Evolutionary conservation across 2,329 filamentous ascomycete species (phyloP), one percentile per base, ranked within the genome.

Genomic region (Fusarium sulawesiense): DNA sequence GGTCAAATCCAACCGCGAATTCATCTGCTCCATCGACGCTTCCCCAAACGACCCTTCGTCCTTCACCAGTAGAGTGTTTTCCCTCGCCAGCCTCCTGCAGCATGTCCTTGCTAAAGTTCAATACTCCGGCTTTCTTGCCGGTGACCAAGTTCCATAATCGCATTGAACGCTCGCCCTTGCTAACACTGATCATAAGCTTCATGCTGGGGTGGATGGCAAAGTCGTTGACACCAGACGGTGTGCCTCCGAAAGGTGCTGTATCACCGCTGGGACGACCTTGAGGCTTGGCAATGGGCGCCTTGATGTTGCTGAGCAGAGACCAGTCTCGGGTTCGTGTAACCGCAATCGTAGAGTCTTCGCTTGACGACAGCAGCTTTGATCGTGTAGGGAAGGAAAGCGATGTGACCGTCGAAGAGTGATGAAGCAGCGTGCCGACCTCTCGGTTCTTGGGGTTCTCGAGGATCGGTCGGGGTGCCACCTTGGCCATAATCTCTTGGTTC

Each of bases 131-230:
- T 83, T 97, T 98, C 83, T 95, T 97, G 18, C 94, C 96, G 4
- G 95, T 98, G 71, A 98, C 94, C 69, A 99, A 80, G 77, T 99
- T 98, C 96, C 96, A 99, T 70, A 98, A 80, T 70, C 96, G 86
- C 92, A 99, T 97, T 76, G 91, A 93, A 70, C 89, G 90, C 83
- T 99, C 96, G 70, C 94, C 94, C 75, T 91, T 93, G 72, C 93
- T 92, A 11, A 98, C 94, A 73, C 89, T 97, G 64, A 99, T 89
- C 93, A 98, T 97, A 53, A 99, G 84, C 82, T 98, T 98, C 87
- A 97, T 93, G 79, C 93, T 97, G 1, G 96, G 95, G 78, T 99
- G 96, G 27, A 99, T 92, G 4, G 95, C 93, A 79, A 99, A 97
- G 78, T 94, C 93, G 78, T 97, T 98, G 72, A 98, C 89, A 20